These are phyloP conservation scores for Entamoeba histolytica DNA, from an alignment of 208 protist species.

Conservation along the genomic window DNA sequence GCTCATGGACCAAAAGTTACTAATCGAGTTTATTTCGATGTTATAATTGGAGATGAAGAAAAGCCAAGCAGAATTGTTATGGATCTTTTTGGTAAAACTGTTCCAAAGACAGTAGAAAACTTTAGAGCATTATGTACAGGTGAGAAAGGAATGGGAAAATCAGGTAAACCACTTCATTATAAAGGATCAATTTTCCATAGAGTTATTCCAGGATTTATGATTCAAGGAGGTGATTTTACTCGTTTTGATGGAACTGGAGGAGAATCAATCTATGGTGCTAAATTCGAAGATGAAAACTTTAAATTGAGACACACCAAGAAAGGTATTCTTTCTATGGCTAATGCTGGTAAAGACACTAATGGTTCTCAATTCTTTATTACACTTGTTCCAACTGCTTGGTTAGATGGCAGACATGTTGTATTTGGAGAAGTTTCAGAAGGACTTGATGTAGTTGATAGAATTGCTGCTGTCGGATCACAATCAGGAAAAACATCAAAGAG, in stretches of 20 bases:
- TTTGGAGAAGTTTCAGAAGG: constrained; percentile 37
- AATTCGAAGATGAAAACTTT: constrained; percentile 59
- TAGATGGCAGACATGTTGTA: constrained; percentile 43
- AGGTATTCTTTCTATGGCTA: constrained; percentile 87
- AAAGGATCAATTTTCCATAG: constrained; percentile 78
- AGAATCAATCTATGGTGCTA: constrained; percentile 54
- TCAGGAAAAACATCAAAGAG: neutral
- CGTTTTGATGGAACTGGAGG: constrained; percentile 65
- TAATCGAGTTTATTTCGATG: constrained; percentile 13
- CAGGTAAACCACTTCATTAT: constrained; percentile 71
- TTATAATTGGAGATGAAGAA: constrained; percentile 9
- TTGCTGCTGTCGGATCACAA: neutral
- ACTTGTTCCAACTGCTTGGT: constrained; percentile 36
- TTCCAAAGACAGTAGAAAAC: constrained; percentile 42
- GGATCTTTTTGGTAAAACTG: constrained; percentile 19
- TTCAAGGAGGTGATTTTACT: constrained; percentile 77
- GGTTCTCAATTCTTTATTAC: constrained; percentile 58
- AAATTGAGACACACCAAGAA: constrained; percentile 38
- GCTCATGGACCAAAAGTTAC: neutral
- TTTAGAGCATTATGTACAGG: constrained; percentile 54
- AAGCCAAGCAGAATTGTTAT: constrained; percentile 16
- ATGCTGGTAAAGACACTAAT: constrained; percentile 83
- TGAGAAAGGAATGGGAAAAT: constrained; percentile 54
- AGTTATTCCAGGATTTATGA: constrained; percentile 61
- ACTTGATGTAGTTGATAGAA: constrained; percentile 25